Evolutionary conservation across 768 basidiomycete genomes (phyloP), one percentile per base, ranked within the genome.

Genomic region (Hericium alpestre): DNA sequence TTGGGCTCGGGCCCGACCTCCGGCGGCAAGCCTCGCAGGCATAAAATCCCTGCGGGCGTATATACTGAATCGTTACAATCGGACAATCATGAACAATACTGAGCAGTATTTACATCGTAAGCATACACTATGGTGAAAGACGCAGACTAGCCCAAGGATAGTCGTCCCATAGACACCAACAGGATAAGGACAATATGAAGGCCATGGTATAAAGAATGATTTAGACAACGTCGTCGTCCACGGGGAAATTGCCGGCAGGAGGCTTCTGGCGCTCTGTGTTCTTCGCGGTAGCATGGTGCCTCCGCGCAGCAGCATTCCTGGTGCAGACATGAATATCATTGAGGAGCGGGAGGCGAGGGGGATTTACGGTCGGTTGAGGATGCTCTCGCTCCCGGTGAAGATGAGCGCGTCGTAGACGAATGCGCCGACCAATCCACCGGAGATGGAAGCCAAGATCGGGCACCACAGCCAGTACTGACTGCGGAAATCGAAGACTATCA

Each of bases 401-500:
- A 86, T 56, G 58, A 84, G 71, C 2, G 70, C 48, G 61, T 87
- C 86, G 61, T 87, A 87, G 40, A 80, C 58, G 56, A 81, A 67
- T 3, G 74, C 72, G 13, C 80, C 86, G 5, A 69, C 64, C 57
- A 80, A 73, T 52, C 75, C 82, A 27, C 86, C 85, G 38, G 78
- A 59, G 64, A 86, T 77, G 9, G 84, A 79, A 2, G 71, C 83
- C 39, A 84, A 67, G 18, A 84, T 63, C 3, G 83, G 80, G 61
- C 80, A 80, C 86, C 86, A 87, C 38, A 87, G 59, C 86, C 85
- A 88, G 64, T 87, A 88, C 57, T 87, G 84, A 63, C 74, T 78
- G 61, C 67, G 64, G 56, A 64, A 70, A 38, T 71, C 73, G 69
- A 72, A 79, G 13, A 76, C 69, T 67, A 46, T 8, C 18, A 25